A percentile compares a stretch with the other conserved stretches of the same genome.
Evolutionary conservation across 2,329 filamentous ascomycete genomes (phyloP).

Genomic region (Sporothrix euskadiensis): DNA sequence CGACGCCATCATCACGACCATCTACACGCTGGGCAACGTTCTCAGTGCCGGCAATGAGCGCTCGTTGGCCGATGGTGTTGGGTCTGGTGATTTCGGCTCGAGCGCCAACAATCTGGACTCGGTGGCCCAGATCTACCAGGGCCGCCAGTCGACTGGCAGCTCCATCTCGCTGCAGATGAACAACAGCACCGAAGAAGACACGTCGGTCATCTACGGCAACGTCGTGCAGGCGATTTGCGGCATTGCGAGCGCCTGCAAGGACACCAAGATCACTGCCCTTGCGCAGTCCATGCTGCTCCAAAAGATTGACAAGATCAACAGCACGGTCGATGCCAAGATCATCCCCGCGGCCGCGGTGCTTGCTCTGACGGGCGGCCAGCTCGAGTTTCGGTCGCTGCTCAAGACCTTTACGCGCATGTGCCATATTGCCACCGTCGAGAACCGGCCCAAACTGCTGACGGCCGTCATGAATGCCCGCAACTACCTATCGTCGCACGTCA

Average conservation of each 20-base stretch:
- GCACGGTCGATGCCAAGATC: slow-evolving; percentile 78
- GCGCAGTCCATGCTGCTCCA: slow-evolving; percentile 96
- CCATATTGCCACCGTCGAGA: slow-evolving; percentile 69
- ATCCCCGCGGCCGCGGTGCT: slow-evolving; percentile 78
- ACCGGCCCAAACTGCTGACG: slow-evolving; percentile 65
- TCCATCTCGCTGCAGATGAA: slow-evolving; percentile 74
- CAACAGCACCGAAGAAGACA: slow-evolving; percentile 75
- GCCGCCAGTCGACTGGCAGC: slow-evolving; percentile 66
- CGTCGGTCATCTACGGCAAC: slow-evolving; percentile 73
- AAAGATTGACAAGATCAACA: slow-evolving; percentile 83
- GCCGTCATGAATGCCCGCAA: slow-evolving; percentile 80
- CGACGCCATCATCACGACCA: slow-evolving; percentile 88
- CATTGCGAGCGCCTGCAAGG: slow-evolving; percentile 78
- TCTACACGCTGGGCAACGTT: slow-evolving; percentile 96
- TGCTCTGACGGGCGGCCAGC: slow-evolving; percentile 71
- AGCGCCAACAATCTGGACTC: slow-evolving; percentile 37
- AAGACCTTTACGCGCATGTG: slow-evolving; percentile 78
- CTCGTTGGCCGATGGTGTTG: slow-evolving; percentile 54
- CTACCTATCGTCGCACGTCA: slow-evolving; percentile 70
- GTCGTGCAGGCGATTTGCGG: slow-evolving; percentile 94
- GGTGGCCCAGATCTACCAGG: slow-evolving; percentile 51
- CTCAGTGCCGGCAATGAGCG: slow-evolving; percentile 70
- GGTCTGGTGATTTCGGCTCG: slow-evolving; percentile 36
- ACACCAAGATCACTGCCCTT: slow-evolving; percentile 89
- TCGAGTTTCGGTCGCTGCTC: slow-evolving; percentile 82